Evolutionary conservation across 345 rosid genomes (phyloP).

Genomic region (Ricinus communis): DNA sequence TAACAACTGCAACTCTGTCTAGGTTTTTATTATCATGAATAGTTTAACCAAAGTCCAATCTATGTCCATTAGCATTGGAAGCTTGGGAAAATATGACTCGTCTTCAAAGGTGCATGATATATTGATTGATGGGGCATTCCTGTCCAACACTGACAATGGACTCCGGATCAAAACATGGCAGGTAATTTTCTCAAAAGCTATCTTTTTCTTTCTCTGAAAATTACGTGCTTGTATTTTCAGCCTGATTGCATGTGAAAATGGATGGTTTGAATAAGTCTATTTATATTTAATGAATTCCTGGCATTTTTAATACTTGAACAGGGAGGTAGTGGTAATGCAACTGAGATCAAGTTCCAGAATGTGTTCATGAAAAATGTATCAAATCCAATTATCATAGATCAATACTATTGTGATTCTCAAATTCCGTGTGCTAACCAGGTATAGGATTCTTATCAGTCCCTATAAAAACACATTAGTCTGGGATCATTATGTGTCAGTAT

Average conservation of each 20-base stretch:
- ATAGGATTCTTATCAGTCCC: not conserved
- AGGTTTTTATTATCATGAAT: not conserved
- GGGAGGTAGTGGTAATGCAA: slow-evolving; percentile 84
- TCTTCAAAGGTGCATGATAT: slow-evolving; percentile 56
- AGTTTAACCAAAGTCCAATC: slow-evolving; percentile 3
- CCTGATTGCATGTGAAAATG: not conserved
- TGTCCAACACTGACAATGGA: slow-evolving; percentile 74
- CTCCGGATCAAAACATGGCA: slow-evolving; percentile 96
- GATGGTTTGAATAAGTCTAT: not conserved
- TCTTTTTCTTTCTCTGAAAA: not conserved
- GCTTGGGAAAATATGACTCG: slow-evolving; percentile 76
- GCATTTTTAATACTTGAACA: slow-evolving; percentile 28
- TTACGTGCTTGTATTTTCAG: not conserved
- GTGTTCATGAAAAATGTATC: slow-evolving; percentile 74
- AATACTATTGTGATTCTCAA: slow-evolving; percentile 76
- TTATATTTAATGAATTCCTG: slow-evolving; percentile 13
- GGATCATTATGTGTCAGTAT: not conserved
- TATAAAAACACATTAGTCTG: not conserved
- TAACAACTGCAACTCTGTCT: not conserved
- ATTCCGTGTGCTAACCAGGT: slow-evolving; percentile 87
- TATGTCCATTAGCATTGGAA: slow-evolving; percentile 61
- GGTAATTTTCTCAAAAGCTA: slow-evolving; percentile 42
- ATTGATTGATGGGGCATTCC: slow-evolving; percentile 53
- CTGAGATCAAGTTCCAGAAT: slow-evolving; percentile 55
- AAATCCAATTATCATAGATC: slow-evolving; percentile 81